These are phyloP conservation scores for Aspergillus funiculosus DNA, from an alignment of 495 filamentous ascomycete genomes.

Conservation along the genomic window DNA sequence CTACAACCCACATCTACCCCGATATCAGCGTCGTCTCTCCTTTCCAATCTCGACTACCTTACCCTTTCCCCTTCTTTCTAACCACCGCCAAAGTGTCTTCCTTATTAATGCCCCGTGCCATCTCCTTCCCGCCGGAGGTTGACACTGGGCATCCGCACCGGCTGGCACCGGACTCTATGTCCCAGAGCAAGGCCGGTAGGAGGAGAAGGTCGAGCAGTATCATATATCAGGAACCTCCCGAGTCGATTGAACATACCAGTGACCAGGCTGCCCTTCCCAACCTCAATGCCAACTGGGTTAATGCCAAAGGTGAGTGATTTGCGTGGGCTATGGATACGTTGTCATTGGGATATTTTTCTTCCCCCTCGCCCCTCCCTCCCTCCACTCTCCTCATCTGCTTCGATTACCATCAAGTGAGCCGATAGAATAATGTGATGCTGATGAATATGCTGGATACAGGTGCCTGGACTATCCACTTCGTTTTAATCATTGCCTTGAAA, in stretches of 20 bases:
- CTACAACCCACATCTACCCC: too few relatives aligned
- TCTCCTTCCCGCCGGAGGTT: constrained; percentile 72
- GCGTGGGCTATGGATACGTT: constrained; percentile 5
- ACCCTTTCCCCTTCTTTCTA: constrained; percentile 27
- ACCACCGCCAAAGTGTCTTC: constrained; percentile 86
- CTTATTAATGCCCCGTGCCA: constrained; percentile 69
- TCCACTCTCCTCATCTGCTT: neutral
- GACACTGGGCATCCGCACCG: constrained; percentile 55
- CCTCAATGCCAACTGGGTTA: constrained; percentile 96
- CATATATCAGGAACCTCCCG: constrained; percentile 89
- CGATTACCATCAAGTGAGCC: too few relatives aligned
- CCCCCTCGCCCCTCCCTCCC: neutral
- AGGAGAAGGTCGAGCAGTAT: constrained; percentile 90
- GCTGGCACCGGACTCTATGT: constrained; percentile 51
- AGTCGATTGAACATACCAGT: constrained; percentile 91
- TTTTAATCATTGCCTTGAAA: constrained; percentile 83
- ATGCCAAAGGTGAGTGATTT: constrained; percentile 78
- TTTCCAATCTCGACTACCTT: constrained; percentile 19
- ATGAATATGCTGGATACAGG: constrained; percentile 50
- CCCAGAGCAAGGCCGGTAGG: constrained; percentile 57
- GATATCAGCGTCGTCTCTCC: neutral
- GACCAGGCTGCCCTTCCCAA: constrained; percentile 94
- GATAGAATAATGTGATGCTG: too few relatives aligned
- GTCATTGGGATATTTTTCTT: constrained; percentile 4
- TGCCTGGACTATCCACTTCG: constrained; percentile 94